These are phyloP conservation scores for Mrakia hoshinonis DNA, from an alignment of 768 basidiomycete species.

Conservation along the genomic window DNA sequence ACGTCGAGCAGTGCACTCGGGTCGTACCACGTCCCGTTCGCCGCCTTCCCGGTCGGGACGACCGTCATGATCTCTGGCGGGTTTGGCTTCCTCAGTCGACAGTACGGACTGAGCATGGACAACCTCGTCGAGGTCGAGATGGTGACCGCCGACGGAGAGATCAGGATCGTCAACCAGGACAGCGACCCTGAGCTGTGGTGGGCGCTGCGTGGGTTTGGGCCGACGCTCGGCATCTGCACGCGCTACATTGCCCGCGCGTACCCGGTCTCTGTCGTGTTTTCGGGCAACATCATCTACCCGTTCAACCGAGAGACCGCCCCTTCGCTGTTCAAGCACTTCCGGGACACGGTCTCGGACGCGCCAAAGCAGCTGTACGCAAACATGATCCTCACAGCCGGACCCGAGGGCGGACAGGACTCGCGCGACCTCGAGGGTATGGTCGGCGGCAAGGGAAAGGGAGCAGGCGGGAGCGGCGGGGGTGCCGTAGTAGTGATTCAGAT, in stretches of 20 bases:
- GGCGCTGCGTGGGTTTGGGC: conserved; percentile 75
- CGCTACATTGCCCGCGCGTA: conserved; percentile 84
- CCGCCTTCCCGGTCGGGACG: conserved; percentile 42
- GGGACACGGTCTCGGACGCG: conserved; percentile 83
- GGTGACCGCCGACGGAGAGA: conserved; percentile 81
- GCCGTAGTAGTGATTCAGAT: conserved; percentile 80
- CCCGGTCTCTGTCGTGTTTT: conserved; percentile 81
- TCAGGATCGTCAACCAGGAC: conserved; percentile 64
- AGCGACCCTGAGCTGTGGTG: conserved; percentile 77
- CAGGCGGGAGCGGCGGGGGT: conserved; percentile 53
- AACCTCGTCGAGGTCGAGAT: conserved; percentile 85
- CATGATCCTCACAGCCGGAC: conserved; percentile 76
- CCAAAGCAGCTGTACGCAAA: conserved; percentile 84
- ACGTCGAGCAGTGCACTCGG: conserved; percentile 36
- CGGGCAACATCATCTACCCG: conserved; percentile 84
- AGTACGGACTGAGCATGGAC: conserved; percentile 79
- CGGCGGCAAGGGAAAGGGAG: conserved; percentile 44
- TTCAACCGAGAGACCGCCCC: conserved; percentile 56
- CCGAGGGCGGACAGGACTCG: background rate
- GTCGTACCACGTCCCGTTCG: conserved; percentile 35
- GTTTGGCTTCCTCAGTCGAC: conserved; percentile 75
- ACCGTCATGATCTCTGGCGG: conserved; percentile 52
- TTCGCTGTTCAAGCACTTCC: conserved; percentile 58
- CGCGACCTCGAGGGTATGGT: conserved; percentile 8
- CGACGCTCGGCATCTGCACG: conserved; percentile 72